These are phyloP conservation scores for Tolypocladium nubicola DNA, from an alignment of 2,329 filamentous ascomycete genomes.

Conservation along the genomic window DNA sequence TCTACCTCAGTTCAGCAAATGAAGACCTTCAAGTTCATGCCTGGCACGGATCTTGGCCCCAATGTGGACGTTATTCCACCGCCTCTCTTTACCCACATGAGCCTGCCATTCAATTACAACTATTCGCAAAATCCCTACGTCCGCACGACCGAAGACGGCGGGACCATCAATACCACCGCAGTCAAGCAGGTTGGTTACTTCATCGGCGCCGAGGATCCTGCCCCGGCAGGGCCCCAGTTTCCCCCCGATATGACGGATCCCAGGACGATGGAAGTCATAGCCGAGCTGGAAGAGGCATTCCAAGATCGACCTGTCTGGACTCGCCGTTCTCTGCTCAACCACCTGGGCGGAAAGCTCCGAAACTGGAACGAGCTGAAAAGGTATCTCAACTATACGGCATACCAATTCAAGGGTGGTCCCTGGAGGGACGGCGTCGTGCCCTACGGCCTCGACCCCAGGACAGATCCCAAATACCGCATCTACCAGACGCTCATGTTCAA, in stretches of 20 bases:
- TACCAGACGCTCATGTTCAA: constrained; percentile 91
- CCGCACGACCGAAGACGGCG: constrained; percentile 46
- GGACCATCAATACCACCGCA: constrained; percentile 46
- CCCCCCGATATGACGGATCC: constrained; percentile 49
- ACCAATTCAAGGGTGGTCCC: constrained; percentile 85
- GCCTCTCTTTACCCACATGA: constrained; percentile 64
- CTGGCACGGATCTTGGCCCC: constrained; percentile 45
- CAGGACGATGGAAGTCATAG: constrained; percentile 53
- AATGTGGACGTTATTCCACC: constrained; percentile 68
- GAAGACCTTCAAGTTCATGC: constrained; percentile 54
- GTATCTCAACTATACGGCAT: constrained; percentile 75
- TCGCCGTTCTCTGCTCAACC: constrained; percentile 68
- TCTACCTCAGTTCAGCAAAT: constrained; percentile 33
- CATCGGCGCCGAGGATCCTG: constrained; percentile 50
- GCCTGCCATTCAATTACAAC: constrained; percentile 65
- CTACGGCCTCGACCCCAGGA: constrained; percentile 79
- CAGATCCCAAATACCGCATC: constrained; percentile 61
- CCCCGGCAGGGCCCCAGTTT: constrained; percentile 48
- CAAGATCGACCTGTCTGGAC: constrained; percentile 76
- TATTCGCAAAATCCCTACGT: constrained; percentile 83
- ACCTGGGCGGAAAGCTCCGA: constrained; percentile 41
- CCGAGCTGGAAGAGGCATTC: constrained; percentile 54
- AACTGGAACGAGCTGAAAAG: constrained; percentile 55
- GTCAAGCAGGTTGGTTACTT: constrained; percentile 51
- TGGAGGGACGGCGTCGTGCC: constrained; percentile 82